Evolutionary conservation across 331 rosid genomes (phyloP).

Genomic region (Quercus phellos): DNA sequence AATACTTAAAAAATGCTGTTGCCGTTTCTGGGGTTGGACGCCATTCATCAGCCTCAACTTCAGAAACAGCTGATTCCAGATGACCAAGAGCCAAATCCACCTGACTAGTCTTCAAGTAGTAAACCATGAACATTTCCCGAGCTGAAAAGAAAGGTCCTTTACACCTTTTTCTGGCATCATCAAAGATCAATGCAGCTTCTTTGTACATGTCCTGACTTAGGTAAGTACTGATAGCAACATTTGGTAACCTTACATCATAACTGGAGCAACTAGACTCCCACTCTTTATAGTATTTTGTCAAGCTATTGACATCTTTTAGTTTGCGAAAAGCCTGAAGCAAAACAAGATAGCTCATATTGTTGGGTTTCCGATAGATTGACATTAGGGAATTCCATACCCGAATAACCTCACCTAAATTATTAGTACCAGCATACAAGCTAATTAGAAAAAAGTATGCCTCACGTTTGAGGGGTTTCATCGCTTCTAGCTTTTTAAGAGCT

Average conservation of each 20-base stretch:
- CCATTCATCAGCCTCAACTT: slow-evolving; percentile 37
- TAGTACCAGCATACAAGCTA: slow-evolving; percentile 59
- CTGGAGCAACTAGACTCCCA: slow-evolving; percentile 56
- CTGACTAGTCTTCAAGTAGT: slow-evolving; percentile 38
- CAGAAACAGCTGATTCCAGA: slow-evolving; percentile 47
- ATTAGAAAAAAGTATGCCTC: slow-evolving; percentile 56
- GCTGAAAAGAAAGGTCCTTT: slow-evolving; percentile 46
- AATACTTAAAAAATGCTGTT: slow-evolving; percentile 53
- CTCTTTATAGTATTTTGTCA: slow-evolving; percentile 49
- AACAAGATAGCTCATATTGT: slow-evolving; percentile 50
- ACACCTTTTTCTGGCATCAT: slow-evolving; percentile 42
- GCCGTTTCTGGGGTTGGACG: slow-evolving; percentile 33
- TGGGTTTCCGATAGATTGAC: slow-evolving; percentile 36
- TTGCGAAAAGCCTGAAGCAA: slow-evolving; percentile 65
- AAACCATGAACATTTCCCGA: slow-evolving; percentile 51
- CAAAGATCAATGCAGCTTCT: slow-evolving; percentile 55
- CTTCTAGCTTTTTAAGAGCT: slow-evolving; percentile 46
- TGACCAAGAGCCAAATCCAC: slow-evolving; percentile 49
- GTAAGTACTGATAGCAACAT: slow-evolving; percentile 42
- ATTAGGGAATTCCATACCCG: slow-evolving; percentile 64
- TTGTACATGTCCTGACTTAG: slow-evolving; percentile 45
- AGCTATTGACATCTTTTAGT: slow-evolving; percentile 59
- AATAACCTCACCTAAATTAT: slow-evolving; percentile 50
- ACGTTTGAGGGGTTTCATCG: slow-evolving; percentile 30
- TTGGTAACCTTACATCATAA: slow-evolving; percentile 51